Evolutionary conservation across 73 alveolate genomes (phyloP).

Genomic region (Paramecium tetraurelia): DNA sequence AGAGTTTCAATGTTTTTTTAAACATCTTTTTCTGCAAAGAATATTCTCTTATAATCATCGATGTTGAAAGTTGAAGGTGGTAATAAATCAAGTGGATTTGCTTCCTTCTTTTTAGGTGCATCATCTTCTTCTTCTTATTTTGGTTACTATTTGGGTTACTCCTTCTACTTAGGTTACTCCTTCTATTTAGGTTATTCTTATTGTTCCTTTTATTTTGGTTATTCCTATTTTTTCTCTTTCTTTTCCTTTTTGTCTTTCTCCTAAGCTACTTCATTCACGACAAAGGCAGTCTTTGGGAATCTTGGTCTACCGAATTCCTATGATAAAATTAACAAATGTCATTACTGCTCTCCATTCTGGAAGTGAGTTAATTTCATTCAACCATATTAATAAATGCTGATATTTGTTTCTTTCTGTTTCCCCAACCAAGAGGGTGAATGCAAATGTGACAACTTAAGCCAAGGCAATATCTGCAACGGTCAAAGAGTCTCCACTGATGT

Average conservation of each 20-base stretch:
- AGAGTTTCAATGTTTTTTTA: slow-evolving; percentile 66
- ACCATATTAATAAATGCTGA: slow-evolving; percentile 73
- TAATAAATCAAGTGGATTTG: slow-evolving; percentile 76
- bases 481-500: slow-evolving; percentile 78
- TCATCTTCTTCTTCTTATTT: not conserved
- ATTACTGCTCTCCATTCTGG: slow-evolving; percentile 63
- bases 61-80: slow-evolving; percentile 81
- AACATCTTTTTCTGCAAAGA: slow-evolving; percentile 72
- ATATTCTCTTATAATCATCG: slow-evolving; percentile 74
- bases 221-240: not conserved
- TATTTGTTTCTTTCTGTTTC: slow-evolving; percentile 74
- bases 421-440: slow-evolving; percentile 76
- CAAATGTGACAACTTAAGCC: slow-evolving; percentile 69
- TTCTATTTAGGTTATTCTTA: not conserved
- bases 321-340: not conserved
- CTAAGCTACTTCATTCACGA: not conserved
- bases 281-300: not conserved
- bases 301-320: not conserved
- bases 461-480: slow-evolving; percentile 93
- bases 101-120: slow-evolving; percentile 53
- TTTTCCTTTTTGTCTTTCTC: not conserved
- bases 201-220: no score
- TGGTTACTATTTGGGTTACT: not conserved
- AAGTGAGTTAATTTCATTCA: slow-evolving; percentile 64
- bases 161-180: not conserved